These are phyloP conservation scores for Akanthomyces dipterigenus DNA, from an alignment of 2,329 filamentous ascomycete genomes.

Conservation along the genomic window DNA sequence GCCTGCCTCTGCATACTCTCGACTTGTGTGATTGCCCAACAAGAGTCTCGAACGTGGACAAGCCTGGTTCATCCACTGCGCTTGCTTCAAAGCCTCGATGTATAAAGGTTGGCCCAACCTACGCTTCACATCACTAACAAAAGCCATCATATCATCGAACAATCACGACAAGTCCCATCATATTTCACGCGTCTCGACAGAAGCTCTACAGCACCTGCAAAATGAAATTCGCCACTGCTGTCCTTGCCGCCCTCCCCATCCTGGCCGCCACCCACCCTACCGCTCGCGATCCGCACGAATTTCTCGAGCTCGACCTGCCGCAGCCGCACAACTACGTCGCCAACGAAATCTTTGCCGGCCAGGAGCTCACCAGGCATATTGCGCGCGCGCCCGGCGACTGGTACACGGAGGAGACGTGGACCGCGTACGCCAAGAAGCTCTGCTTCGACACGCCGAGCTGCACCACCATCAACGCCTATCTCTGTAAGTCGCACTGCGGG, in stretches of 20 bases:
- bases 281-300: background rate
- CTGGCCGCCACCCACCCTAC: background rate
- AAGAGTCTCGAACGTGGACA: too few relatives aligned
- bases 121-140: too few relatives aligned
- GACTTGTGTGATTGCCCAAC: too few relatives aligned
- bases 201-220: background rate
- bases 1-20: too few relatives aligned
- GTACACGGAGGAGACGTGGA: background rate
- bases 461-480: slow-evolving; percentile 3
- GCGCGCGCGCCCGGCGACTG: background rate
- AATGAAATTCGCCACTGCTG: background rate
- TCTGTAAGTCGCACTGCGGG: background rate
- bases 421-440: background rate
- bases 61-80: too few relatives aligned
- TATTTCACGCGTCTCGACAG: too few relatives aligned
- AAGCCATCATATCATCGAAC: too few relatives aligned
- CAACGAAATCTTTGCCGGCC: background rate
- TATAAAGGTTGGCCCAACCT: too few relatives aligned
- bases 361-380: background rate
- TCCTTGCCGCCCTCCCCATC: background rate
- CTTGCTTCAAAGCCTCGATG: too few relatives aligned
- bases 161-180: too few relatives aligned
- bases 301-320: background rate
- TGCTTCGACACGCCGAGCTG: background rate
- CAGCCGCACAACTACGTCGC: slow-evolving; percentile 2